Percentiles rank a stretch among this genome's conserved stretches.
Evolutionary conservation across 2,329 filamentous ascomycete species (phyloP).

Genomic region (Sphaceloma murrayae): DNA sequence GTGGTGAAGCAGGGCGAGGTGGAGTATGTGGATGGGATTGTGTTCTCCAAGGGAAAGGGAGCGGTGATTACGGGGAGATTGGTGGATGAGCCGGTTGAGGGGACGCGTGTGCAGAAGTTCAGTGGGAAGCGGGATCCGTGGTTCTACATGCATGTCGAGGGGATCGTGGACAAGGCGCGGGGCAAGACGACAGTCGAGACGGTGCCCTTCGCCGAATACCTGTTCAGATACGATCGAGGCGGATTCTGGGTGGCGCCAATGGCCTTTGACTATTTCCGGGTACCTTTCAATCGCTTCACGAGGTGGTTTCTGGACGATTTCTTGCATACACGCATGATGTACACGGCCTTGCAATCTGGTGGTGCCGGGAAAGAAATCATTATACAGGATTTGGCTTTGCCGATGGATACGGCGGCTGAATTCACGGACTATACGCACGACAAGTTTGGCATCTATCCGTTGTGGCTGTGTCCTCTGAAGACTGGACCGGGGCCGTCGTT

Average conservation of each 20-base stretch:
- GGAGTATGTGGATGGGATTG: constrained; percentile 42
- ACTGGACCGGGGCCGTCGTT: constrained; percentile 24
- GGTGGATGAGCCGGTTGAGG: background rate
- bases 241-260: constrained; percentile 58
- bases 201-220: constrained; percentile 55
- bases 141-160: constrained; percentile 41
- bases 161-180: constrained; percentile 33
- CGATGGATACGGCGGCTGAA: constrained; percentile 34
- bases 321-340: constrained; percentile 55
- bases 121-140: constrained; percentile 39
- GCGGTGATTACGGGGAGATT: constrained; percentile 32
- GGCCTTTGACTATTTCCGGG: constrained; percentile 55
- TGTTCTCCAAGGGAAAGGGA: constrained; percentile 36
- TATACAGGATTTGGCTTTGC: constrained; percentile 52
- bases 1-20: constrained; percentile 32
- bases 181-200: constrained; percentile 41
- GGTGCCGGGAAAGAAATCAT: constrained; percentile 52
- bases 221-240: constrained; percentile 62
- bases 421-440: constrained; percentile 37
- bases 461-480: constrained; percentile 40
- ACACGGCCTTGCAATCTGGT: constrained; percentile 54
- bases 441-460: constrained; percentile 36
- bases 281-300: constrained; percentile 55
- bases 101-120: constrained; percentile 28
- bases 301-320: constrained; percentile 53